These are phyloP conservation scores for Hypoxylon rickii DNA, from an alignment of 495 filamentous ascomycete genomes.

Conservation along the genomic window DNA sequence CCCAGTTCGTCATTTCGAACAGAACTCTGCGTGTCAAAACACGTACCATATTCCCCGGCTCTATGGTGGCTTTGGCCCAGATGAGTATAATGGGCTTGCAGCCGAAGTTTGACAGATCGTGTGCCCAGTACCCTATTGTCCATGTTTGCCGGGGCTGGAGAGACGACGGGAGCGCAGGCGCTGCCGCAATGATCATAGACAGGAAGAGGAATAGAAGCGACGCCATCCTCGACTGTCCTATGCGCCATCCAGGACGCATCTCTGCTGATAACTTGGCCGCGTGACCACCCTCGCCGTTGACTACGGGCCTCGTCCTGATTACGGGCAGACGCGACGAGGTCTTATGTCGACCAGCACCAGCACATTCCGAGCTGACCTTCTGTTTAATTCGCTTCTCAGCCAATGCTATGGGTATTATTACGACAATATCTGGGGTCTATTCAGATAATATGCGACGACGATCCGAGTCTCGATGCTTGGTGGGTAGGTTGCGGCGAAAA, in stretches of 20 bases:
- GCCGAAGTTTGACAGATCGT: conserved; percentile 47
- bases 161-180: conserved; percentile 22
- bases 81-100: conserved; percentile 52
- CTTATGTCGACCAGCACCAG: neutral
- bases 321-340: conserved; percentile 14
- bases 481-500: conserved; percentile 11
- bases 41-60: conserved; percentile 56
- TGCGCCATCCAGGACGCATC: neutral
- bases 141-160: conserved; percentile 31
- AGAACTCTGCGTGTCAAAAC: neutral
- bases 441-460: conserved; percentile 13
- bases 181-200: conserved; percentile 12
- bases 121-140: conserved; percentile 36
- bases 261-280: neutral
- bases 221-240: conserved; percentile 9
- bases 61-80: conserved; percentile 55
- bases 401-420: neutral
- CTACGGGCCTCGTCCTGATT: neutral
- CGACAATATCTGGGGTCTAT: neutral
- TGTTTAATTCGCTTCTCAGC: conserved; percentile 10
- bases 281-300: neutral
- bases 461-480: too few relatives aligned
- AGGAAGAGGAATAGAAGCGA: conserved; percentile 9
- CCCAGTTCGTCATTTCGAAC: neutral
- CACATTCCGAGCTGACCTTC: conserved; percentile 11